A percentile compares a stretch with the other conserved stretches of the same genome.
phyloP scores from a whole-genome alignment of 768 basidiomycete genomes.

The Boletus vermiculosoides region DNA sequence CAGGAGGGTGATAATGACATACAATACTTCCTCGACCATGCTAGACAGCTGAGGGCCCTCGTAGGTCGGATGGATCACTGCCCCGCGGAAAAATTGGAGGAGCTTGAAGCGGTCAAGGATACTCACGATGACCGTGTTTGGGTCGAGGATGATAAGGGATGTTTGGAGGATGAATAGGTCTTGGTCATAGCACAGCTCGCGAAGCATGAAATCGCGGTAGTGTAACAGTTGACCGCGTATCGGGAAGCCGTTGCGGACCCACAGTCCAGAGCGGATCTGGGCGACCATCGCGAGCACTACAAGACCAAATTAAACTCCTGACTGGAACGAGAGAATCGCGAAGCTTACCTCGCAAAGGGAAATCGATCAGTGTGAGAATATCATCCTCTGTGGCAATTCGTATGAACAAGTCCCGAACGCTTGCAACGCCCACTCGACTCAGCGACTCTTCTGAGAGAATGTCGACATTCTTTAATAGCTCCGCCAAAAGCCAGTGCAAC shows the following conservation, averaged over 20 bases:
- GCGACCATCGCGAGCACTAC: conserved; percentile 87
- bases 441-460: conserved; percentile 57
- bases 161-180: conserved; percentile 90
- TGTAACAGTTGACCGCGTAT: conserved; percentile 94
- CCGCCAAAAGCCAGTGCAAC: conserved; percentile 86
- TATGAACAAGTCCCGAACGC: conserved; percentile 59
- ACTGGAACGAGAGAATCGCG: not conserved
- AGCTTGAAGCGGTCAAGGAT: conserved; percentile 91
- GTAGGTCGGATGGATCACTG: conserved; percentile 52
- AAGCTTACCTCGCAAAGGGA: conserved; percentile 77
- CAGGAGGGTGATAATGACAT: conserved; percentile 82
- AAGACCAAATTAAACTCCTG: not conserved
- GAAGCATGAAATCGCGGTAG: conserved; percentile 93
- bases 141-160: conserved; percentile 74
- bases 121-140: conserved; percentile 75
- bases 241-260: conserved; percentile 96
- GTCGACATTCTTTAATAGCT: conserved; percentile 81
- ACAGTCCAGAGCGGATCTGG: conserved; percentile 91
- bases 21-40: conserved; percentile 92
- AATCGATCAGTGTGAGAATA: conserved; percentile 79
- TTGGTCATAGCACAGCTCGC: conserved; percentile 96
- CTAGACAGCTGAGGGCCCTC: conserved; percentile 69
- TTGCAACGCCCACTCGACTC: conserved; percentile 48
- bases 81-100: conserved; percentile 73
- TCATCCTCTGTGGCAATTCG: conserved; percentile 63